Conservation (phyloP, 2,329 filamentous ascomycete species). For the Emmonsia crescens region DNA sequence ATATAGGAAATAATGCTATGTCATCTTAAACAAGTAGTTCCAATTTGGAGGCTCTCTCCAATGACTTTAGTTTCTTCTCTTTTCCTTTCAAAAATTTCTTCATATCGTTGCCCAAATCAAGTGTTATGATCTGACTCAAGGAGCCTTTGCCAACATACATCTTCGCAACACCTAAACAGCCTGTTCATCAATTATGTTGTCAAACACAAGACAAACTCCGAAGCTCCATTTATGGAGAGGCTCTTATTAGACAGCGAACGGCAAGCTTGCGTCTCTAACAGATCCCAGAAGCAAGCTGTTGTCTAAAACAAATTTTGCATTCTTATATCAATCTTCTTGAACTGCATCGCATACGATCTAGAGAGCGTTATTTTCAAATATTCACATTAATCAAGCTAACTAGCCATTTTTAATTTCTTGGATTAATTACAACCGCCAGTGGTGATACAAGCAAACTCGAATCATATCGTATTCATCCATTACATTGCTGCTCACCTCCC, state of each 20-base stretch:
- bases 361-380: not conserved
- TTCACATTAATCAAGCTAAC: not conserved
- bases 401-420: no score
- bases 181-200: not conserved
- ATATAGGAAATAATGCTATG: not conserved
- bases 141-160: not conserved
- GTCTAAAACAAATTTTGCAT: not conserved
- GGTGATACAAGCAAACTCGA: not conserved
- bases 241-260: no score
- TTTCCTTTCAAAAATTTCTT: not conserved
- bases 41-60: not conserved
- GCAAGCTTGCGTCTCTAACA: no score
- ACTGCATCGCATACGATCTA: not conserved
- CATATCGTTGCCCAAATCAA: not conserved
- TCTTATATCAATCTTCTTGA: not conserved
- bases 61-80: not conserved
- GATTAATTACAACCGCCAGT: not conserved
- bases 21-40: not conserved
- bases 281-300: not conserved
- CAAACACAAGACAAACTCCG: not conserved
- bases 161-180: not conserved
- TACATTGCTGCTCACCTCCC: not conserved
- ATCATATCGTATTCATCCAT: not conserved
- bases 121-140: not conserved
- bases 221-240: no score